Evolutionary conservation across 306 rosid genomes (phyloP).

Genomic region (Echinosophora koreensis): DNA sequence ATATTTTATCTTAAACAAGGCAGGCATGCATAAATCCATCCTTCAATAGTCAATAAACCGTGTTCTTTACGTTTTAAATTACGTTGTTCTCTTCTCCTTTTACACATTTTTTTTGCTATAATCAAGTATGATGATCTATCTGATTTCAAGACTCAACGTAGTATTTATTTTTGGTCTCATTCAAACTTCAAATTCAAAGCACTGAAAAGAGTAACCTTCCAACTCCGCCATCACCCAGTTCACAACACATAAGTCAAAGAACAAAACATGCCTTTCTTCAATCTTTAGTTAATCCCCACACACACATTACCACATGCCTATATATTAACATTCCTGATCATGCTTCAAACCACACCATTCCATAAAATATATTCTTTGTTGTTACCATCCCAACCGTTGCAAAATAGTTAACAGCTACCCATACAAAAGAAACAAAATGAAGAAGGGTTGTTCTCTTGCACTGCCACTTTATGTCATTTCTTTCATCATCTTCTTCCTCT

Average conservation of each 20-base stretch:
- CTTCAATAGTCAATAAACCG: constrained; percentile 39
- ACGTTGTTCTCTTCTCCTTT: too few relatives aligned
- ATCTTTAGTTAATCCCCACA: too few relatives aligned
- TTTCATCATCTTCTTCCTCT: constrained; percentile 51
- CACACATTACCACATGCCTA: not conserved
- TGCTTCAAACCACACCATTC: constrained; percentile 21
- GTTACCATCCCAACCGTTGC: not conserved
- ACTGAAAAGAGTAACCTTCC: constrained; percentile 17
- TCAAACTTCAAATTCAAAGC: constrained; percentile 41
- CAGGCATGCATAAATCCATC: not conserved
- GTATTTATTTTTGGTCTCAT: not conserved
- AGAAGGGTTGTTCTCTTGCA: constrained; percentile 38
- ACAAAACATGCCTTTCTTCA: constrained; percentile 21
- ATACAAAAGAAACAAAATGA: constrained; percentile 42
- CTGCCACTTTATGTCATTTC: constrained; percentile 49
- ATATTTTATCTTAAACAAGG: constrained; percentile 21
- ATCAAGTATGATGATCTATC: not conserved
- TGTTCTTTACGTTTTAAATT: constrained; percentile 6
- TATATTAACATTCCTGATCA: not conserved
- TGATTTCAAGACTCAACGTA: too few relatives aligned
- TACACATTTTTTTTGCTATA: constrained; percentile 2
- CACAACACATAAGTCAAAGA: constrained; percentile 35
- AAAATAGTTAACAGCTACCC: not conserved
- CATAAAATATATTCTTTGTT: not conserved
- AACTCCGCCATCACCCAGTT: constrained; percentile 22